Base-by-base conservation (phyloP, 2,329 filamentous ascomycete genomes). In the Dothideomycetes sp. region DNA sequence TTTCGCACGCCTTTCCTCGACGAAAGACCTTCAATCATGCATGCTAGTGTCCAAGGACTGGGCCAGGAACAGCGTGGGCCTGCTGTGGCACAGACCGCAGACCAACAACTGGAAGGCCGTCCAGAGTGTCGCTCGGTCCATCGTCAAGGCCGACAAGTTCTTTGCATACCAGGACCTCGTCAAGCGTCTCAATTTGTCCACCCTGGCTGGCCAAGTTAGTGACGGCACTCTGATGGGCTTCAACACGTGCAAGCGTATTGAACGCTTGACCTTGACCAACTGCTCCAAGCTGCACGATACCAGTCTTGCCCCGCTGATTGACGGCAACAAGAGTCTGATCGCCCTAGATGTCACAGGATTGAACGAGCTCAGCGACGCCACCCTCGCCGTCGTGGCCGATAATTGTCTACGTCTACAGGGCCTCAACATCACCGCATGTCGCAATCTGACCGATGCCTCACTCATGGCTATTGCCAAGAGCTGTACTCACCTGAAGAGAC, bases 11-110 rank as follows among this genome's bases (percentile, higher is more conserved):
- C 75, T 98, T 42, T 79, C 71, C 52, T 74, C 87, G 2, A 50
- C 58, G 18, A 66, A 70, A 33, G 89, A 98, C 55, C 73, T 95
- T 50, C 74, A 86, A 49, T 81, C 79, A 61, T 93, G 84, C 62
- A 88, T 96, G 84, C 70, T 91, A 48, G 88, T 94, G n/a, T 95
- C 81, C 55, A 88, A 87, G 61, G 77, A 81, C 46, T 98, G 91
- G 91, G 84, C 91, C 19, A 73, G 82, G 47, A 95, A 95, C 57
- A 81, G 84, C 37, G 91, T 96, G 49, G 89, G 91, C 47, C 73
- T 94, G 48, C 72, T 98, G 16, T 98, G 91, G 91, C 88, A 95
- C 60, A 76, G 91, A 30, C 91, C 91, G 1, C 79, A 85, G 19
- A 96, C 91, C 65, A 87, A 82, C 53, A 85, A 79, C 51, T 95